Percentiles rank a stretch among this genome's conserved stretches.
Conservation (phyloP, 2,329 filamentous ascomycete genomes). For the Lizonia empirigonia region DNA sequence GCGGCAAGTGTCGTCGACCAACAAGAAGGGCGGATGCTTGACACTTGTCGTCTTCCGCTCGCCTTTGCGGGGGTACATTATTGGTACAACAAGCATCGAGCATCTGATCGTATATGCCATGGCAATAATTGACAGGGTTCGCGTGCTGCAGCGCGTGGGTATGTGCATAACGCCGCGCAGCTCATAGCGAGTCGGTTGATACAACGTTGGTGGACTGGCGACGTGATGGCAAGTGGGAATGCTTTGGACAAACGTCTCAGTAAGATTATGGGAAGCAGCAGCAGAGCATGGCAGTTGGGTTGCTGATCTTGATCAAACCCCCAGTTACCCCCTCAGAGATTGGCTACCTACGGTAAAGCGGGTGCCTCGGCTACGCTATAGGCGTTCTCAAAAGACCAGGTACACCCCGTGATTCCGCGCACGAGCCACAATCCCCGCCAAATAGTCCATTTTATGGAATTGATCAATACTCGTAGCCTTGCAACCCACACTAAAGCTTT, state of each 20-base stretch:
- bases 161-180: background rate
- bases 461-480: too few relatives aligned
- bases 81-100: background rate
- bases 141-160: background rate
- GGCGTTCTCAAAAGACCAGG: too few relatives aligned
- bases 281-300: background rate
- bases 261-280: background rate
- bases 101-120: background rate
- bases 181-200: background rate
- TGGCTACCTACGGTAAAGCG: background rate
- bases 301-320: constrained; percentile 1
- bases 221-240: background rate
- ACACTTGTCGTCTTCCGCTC: background rate
- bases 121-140: background rate
- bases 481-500: too few relatives aligned
- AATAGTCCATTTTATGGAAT: too few relatives aligned
- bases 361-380: constrained; percentile 4
- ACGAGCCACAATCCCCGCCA: too few relatives aligned
- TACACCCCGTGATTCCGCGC: too few relatives aligned
- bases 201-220: background rate
- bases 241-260: background rate
- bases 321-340: too few relatives aligned
- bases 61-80: background rate
- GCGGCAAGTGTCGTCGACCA: constrained; percentile 4
- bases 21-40: background rate